A percentile compares a stretch with the other conserved stretches of the same genome.
phyloP scores from a whole-genome alignment of 345 rosid genomes.

The Mercurialis annua region DNA sequence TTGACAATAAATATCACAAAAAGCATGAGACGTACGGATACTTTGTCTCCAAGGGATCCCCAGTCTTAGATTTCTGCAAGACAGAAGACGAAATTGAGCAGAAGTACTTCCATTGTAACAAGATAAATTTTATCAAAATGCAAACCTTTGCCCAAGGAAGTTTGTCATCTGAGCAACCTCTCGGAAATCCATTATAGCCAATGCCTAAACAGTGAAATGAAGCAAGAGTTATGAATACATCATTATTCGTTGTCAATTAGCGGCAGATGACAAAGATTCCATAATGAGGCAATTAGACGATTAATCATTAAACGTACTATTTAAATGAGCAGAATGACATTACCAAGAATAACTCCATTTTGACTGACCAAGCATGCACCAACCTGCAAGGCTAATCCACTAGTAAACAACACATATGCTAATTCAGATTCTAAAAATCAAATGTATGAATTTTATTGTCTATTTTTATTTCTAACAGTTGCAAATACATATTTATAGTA shows the following conservation, averaged over 20 bases:
- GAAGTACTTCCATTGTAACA: background rate
- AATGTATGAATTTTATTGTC: background rate
- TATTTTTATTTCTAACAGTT: background rate
- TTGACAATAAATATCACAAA: background rate
- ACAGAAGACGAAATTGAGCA: slow-evolving; percentile 5
- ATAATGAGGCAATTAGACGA: too few species aligned
- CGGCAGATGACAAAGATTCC: too few species aligned
- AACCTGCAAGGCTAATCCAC: slow-evolving; percentile 41
- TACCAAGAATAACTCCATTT: slow-evolving; percentile 86
- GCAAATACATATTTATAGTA: background rate
- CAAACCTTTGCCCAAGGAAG: slow-evolving; percentile 99
- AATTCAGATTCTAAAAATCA: background rate
- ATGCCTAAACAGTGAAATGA: slow-evolving; percentile 52
- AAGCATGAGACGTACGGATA: slow-evolving; percentile 60
- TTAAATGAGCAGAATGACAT: slow-evolving; percentile 25
- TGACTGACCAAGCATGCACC: slow-evolving; percentile 95
- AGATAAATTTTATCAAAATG: slow-evolving; percentile 1
- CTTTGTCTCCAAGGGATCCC: slow-evolving; percentile 81
- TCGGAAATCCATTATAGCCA: slow-evolving; percentile 97
- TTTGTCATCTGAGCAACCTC: slow-evolving; percentile 95
- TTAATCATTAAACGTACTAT: too few species aligned
- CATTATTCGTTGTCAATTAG: background rate
- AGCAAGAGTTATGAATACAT: background rate
- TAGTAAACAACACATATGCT: background rate
- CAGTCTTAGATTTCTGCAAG: slow-evolving; percentile 70